Percentiles rank a stretch among this genome's conserved stretches.
These are phyloP conservation scores for Fusarium sp. DNA, from an alignment of 2,329 filamentous ascomycete genomes.

Conservation along the genomic window DNA sequence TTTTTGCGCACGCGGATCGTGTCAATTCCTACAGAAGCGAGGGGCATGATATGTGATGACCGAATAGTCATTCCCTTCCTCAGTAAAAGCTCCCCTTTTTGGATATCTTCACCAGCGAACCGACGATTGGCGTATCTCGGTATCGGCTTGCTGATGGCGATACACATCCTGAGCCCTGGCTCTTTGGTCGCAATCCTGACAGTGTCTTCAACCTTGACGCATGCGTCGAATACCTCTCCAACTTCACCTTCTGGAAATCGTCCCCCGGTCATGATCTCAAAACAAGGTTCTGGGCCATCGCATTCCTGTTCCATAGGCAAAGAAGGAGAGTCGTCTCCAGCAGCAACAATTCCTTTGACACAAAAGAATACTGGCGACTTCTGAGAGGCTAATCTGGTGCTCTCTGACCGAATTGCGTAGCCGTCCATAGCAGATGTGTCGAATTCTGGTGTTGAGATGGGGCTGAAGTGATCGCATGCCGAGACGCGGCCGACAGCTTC, in stretches of 20 bases:
- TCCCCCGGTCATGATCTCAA: not conserved
- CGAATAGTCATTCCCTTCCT: not conserved
- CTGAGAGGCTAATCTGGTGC: not conserved
- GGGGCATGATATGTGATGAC: not conserved
- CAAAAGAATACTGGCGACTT: not conserved
- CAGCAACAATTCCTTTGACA: not conserved
- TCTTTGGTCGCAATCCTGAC: rapidly evolving
- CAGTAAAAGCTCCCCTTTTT: not conserved
- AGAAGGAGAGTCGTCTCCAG: not conserved
- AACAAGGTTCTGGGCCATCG: not conserved
- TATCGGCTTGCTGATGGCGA: rapidly evolving
- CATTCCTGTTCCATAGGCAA: rapidly evolving
- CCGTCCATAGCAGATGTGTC: slow-evolving; percentile 7
- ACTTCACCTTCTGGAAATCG: not conserved
- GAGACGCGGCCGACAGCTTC: not conserved
- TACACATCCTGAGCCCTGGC: rapidly evolving
- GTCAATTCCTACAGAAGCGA: not conserved
- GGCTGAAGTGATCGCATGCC: not conserved
- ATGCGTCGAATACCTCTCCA: not conserved
- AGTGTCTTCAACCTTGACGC: not conserved
- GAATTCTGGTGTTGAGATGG: slow-evolving; percentile 1
- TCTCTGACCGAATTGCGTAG: not conserved
- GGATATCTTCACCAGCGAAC: not conserved
- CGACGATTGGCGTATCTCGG: not conserved
- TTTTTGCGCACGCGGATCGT: rapidly evolving